phyloP scores from a whole-genome alignment of 179 eudicot genomes.

The Heliamphora pulchella region DNA sequence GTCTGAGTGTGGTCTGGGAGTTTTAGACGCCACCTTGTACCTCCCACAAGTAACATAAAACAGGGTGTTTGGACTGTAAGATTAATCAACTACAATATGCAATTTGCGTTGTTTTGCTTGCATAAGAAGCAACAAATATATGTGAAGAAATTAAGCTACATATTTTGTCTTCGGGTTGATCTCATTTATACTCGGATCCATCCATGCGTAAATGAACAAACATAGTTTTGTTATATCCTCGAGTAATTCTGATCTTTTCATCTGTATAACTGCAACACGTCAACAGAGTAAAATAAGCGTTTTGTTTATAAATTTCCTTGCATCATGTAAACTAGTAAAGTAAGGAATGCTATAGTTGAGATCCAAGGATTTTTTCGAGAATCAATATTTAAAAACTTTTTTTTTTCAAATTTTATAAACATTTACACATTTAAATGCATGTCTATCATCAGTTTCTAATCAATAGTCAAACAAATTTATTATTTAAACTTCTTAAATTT shows the following conservation, averaged over 20 bases:
- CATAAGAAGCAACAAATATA: not conserved
- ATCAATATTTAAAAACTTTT: no score
- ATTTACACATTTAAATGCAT: no score
- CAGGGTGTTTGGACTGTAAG: no score
- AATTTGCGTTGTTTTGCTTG: not conserved
- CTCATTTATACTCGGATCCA: conserved; percentile 18
- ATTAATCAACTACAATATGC: no score
- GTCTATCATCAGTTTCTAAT: no score
- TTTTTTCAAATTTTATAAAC: no score
- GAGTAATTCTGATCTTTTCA: conserved; percentile 67
- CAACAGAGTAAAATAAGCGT: not conserved
- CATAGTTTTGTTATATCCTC: conserved; percentile 60
- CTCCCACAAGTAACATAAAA: not conserved
- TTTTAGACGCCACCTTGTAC: not conserved
- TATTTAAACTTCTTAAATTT: no score
- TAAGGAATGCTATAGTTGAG: not conserved
- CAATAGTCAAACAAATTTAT: no score
- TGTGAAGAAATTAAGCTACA: not conserved
- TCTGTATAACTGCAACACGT: conserved; percentile 58
- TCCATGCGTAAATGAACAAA: conserved; percentile 68
- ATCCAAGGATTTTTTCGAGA: no score
- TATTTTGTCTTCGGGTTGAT: not conserved
- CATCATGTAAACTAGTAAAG: not conserved
- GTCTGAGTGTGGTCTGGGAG: no score
- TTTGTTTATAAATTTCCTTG: not conserved